Evolutionary conservation across 2,329 filamentous ascomycete genomes (phyloP).

Genomic region (Paraconiothyrium brasiliense): DNA sequence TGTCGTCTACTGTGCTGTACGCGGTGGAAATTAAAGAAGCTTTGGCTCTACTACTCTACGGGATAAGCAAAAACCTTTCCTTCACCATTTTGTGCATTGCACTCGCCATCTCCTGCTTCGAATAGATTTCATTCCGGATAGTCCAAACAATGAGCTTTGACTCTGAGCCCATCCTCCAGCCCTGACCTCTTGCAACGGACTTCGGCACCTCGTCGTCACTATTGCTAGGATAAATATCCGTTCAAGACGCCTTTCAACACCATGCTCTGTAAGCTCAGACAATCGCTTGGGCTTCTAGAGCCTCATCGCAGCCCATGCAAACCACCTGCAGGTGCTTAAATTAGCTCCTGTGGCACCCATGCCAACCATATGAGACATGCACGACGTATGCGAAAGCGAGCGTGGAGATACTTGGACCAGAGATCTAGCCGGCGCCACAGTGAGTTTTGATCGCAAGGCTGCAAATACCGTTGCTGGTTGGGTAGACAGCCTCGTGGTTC

Average conservation of each 20-base stretch:
- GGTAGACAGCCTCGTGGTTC: slow-evolving; percentile 7
- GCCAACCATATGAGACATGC: slow-evolving; percentile 2
- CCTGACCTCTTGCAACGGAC: slow-evolving; percentile 4
- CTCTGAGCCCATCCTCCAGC: neutral
- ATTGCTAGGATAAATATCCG: neutral
- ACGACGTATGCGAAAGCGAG: neutral
- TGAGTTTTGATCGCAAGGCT: neutral
- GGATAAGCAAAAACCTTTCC: neutral
- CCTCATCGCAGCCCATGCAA: slow-evolving; percentile 7
- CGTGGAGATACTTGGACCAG: neutral
- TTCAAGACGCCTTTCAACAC: neutral
- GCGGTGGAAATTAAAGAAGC: neutral
- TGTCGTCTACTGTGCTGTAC: neutral
- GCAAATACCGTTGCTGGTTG: neutral
- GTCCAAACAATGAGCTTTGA: neutral
- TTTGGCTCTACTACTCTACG: neutral
- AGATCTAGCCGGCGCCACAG: neutral
- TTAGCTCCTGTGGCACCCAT: neutral
- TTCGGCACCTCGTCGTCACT: neutral
- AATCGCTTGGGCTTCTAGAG: neutral
- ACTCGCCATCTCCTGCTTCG: neutral
- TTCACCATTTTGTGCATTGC: neutral
- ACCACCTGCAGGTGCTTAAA: neutral
- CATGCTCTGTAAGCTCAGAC: neutral
- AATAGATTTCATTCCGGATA: neutral